Conservation (phyloP, 345 rosid genomes). For the Acer saccharum region DNA sequence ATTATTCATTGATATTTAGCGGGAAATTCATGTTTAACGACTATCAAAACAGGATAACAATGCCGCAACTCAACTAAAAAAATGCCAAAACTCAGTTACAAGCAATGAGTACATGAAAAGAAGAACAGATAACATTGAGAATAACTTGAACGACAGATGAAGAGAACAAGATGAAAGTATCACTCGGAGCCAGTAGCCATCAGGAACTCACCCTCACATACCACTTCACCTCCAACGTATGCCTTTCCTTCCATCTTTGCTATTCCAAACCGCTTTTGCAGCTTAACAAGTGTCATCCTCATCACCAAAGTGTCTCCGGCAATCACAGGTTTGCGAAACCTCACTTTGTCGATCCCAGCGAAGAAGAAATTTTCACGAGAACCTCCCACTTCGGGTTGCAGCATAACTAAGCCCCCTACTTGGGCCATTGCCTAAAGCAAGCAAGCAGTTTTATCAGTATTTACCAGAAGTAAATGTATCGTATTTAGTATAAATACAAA, state of each 20-base stretch:
- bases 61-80: neutral
- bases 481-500: neutral
- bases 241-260: constrained; percentile 99
- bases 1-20: neutral
- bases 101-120: neutral
- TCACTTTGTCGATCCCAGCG: constrained; percentile 89
- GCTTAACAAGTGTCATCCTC: constrained; percentile 90
- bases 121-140: neutral
- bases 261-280: constrained; percentile 85
- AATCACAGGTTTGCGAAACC: constrained; percentile 91
- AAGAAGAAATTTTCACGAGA: constrained; percentile 81
- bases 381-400: constrained; percentile 95
- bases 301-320: constrained; percentile 96
- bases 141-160: neutral
- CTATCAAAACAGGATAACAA: neutral
- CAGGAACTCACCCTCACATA: constrained; percentile 94
- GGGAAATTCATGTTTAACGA: neutral
- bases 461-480: neutral
- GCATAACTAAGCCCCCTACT: constrained; percentile 90
- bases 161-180: neutral
- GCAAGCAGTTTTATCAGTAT: neutral
- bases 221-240: constrained; percentile 75
- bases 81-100: neutral
- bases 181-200: constrained; percentile 74
- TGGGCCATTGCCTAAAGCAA: constrained; percentile 89